Base-by-base conservation (phyloP, 2,329 filamentous ascomycete species). In the Aspergillus fructus region DNA sequence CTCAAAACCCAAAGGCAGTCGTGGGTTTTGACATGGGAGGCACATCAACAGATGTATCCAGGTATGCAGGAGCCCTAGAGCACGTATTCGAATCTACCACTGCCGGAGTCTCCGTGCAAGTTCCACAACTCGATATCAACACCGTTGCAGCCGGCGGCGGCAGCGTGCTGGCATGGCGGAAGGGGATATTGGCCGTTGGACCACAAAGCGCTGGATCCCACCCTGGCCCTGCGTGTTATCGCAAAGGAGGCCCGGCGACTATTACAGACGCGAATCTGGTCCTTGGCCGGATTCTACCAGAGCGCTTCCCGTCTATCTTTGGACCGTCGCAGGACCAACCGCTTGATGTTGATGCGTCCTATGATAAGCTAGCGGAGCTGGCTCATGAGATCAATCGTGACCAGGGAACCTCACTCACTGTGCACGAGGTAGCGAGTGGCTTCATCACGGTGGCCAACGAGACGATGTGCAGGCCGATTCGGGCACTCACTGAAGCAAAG, bases 21-120 rank as follows among this genome's bases (percentile, higher is more conserved):
- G 96, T 97, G 66, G 93, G 93, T 0, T 97, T 97, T 67, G 93
- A 97, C 66, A 97, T 97, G 93, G 91, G 91, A 40, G 93, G 93
- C 9, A 97, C 93, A 0, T 93, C 88, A 56, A 97, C 93, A 1
- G 93, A 97, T 72, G 72, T 96, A 8, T 96, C 90, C 34, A 82
- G 93, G 49, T 97, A 93, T 66, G 90, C 89, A 58, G 93, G 93
- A 15, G 82, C 90, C 54, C 94, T 96, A 67, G 93, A 96, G 66
- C 93, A 97, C 67, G 91, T 96, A 0, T 96, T 96, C 64, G 93
- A 96, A 74, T 96, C 92, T 0, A 96, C 91, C 0, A 96, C 91
- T 1, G 93, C 93, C 0, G 93, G 93, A n/a, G 90, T 96, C 1
- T 93, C 92, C 0, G 94, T 96, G 24, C 92, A 96, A 67, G 93